A percentile compares a stretch with the other conserved stretches of the same genome.
Conservation (phyloP, 2,329 filamentous ascomycete species). For the Periconia sp. region DNA sequence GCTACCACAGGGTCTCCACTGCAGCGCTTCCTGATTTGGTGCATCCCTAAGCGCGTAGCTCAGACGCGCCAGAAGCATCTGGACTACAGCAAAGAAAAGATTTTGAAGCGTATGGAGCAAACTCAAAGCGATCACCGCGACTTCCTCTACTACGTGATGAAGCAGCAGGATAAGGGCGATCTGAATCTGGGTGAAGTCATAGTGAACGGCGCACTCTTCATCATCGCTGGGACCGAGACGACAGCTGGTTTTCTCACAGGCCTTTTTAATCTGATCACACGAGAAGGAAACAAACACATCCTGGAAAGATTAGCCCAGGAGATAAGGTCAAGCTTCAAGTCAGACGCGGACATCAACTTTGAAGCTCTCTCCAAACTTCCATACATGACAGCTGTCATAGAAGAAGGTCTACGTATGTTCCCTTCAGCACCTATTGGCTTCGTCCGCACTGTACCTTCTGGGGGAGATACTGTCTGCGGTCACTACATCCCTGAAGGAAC, state of each 20-base stretch:
- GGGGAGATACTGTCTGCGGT: slow-evolving; percentile 22
- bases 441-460: slow-evolving; percentile 18
- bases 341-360: slow-evolving; percentile 35
- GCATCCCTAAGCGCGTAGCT: slow-evolving; percentile 18
- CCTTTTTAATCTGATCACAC: slow-evolving; percentile 18
- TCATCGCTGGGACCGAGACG: slow-evolving; percentile 27
- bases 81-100: slow-evolving; percentile 26
- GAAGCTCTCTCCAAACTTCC: slow-evolving; percentile 18
- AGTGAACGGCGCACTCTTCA: slow-evolving; percentile 24
- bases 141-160: slow-evolving; percentile 26
- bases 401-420: slow-evolving; percentile 41
- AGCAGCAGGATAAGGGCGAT: slow-evolving; percentile 24
- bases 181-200: slow-evolving; percentile 23
- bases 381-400: slow-evolving; percentile 25
- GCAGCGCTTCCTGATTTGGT: slow-evolving; percentile 21
- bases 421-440: slow-evolving; percentile 23
- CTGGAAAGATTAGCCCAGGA: slow-evolving; percentile 20
- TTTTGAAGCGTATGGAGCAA: slow-evolving; percentile 24
- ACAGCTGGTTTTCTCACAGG: slow-evolving; percentile 21
- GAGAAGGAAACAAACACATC: slow-evolving; percentile 17
- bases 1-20: slow-evolving; percentile 18
- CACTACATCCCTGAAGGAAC: slow-evolving; percentile 23
- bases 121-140: slow-evolving; percentile 20
- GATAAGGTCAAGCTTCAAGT: slow-evolving; percentile 19
- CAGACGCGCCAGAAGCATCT: slow-evolving; percentile 20